Evolutionary conservation across 1,284 basidiomycete genomes (phyloP).

Genomic region (Coniophora puteana): DNA sequence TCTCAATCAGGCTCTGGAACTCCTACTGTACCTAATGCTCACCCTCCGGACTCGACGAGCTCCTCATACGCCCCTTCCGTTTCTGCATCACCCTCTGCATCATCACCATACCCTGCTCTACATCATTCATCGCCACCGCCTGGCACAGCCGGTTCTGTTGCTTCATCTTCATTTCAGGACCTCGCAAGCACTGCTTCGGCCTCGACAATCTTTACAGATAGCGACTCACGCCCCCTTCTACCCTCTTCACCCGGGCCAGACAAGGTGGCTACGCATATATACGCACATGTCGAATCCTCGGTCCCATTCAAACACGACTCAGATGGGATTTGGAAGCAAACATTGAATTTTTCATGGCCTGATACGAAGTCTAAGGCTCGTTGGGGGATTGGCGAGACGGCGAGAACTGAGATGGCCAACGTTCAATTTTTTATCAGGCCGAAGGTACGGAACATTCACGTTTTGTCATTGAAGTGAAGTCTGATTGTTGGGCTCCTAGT

Average conservation of each 20-base stretch:
- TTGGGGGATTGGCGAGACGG: conserved; percentile 76
- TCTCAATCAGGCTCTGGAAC: conserved; percentile 16
- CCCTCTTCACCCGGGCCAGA: conserved; percentile 18
- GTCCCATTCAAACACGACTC: conserved; percentile 52
- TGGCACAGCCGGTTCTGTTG: too few species aligned
- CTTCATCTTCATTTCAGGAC: conserved; percentile 30
- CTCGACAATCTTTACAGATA: conserved; percentile 36
- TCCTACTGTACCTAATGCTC: conserved; percentile 13
- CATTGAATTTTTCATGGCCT: conserved; percentile 69
- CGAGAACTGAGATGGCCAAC: conserved; percentile 60
- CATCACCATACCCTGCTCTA: too few species aligned
- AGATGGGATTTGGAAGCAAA: conserved; percentile 57
- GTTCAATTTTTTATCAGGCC: conserved; percentile 67
- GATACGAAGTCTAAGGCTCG: conserved; percentile 59
- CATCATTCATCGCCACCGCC: too few species aligned
- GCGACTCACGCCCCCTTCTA: conserved; percentile 28
- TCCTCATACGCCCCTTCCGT: conserved; percentile 3
- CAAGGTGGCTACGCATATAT: conserved; percentile 42
- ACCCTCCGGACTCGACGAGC: conserved; percentile 3
- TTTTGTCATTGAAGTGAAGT: conserved; percentile 5
- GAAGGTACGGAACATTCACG: conserved; percentile 44
- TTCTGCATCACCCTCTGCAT: conserved; percentile 11
- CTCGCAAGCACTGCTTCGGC: conserved; percentile 22
- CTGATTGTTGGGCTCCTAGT: too few species aligned
- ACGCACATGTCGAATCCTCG: conserved; percentile 56